A percentile compares a stretch with the other conserved stretches of the same genome.
phyloP scores from a whole-genome alignment of 768 basidiomycete genomes.

The Termitomyces sp. region DNA sequence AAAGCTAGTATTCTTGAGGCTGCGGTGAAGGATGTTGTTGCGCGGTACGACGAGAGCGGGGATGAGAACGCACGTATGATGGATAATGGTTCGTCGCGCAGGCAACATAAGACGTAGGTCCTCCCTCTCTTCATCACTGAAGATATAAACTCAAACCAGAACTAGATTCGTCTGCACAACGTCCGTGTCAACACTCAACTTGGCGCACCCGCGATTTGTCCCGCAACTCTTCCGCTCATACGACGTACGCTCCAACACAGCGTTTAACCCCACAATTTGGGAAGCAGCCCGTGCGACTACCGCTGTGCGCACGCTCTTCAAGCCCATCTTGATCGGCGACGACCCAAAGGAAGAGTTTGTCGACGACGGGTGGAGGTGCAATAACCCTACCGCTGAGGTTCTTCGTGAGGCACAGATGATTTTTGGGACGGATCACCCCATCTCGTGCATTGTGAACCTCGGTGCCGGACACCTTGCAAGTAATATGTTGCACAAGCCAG shows the following conservation, averaged over 20 bases:
- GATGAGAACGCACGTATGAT: background rate
- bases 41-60: background rate
- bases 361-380: conserved; percentile 10
- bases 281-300: conserved; percentile 25
- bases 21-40: background rate
- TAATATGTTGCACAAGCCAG: background rate
- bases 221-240: conserved; percentile 10
- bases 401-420: conserved; percentile 2
- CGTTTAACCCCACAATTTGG: conserved; percentile 20
- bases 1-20: background rate
- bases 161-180: conserved; percentile 7
- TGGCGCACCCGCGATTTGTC: background rate
- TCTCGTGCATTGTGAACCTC: conserved; percentile 9
- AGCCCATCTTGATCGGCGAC: conserved; percentile 14
- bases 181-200: conserved; percentile 1
- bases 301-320: conserved; percentile 22
- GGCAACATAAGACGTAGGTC: conserved; percentile 4
- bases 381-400: conserved; percentile 9
- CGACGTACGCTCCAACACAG: background rate
- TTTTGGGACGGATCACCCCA: background rate
- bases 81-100: background rate
- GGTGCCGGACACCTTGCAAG: conserved; percentile 5
- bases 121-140: background rate
- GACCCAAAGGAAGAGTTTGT: conserved; percentile 4
- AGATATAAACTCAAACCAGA: no score